These are phyloP conservation scores for Mycena galopus DNA, from an alignment of 768 basidiomycete species.

Conservation along the genomic window DNA sequence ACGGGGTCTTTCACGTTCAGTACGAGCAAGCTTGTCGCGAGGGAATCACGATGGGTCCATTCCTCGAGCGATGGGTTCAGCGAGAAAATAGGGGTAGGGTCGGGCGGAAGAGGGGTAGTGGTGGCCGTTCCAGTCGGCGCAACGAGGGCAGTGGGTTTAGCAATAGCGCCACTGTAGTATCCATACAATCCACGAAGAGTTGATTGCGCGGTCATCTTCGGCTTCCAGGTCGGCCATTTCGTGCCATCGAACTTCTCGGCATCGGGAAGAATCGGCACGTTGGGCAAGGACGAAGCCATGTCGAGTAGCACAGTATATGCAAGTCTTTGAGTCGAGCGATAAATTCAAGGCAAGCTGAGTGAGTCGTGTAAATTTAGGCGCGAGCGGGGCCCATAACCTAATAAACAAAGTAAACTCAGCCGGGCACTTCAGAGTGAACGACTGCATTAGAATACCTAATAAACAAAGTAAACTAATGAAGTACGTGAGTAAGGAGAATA, in stretches of 20 bases:
- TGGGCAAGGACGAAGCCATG: no score
- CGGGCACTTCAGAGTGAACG: no score
- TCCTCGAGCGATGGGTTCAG: slow-evolving; percentile 34
- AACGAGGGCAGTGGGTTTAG: background rate
- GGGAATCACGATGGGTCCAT: slow-evolving; percentile 39
- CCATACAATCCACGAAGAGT: slow-evolving; percentile 13
- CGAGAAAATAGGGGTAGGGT: slow-evolving; percentile 31
- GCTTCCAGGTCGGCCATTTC: background rate
- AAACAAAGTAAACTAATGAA: no score
- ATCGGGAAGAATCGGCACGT: slow-evolving; percentile 15
- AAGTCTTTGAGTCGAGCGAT: no score
- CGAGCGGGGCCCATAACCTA: no score
- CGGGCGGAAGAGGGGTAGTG: background rate
- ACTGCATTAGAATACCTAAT: no score
- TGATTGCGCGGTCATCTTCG: background rate
- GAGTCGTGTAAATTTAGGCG: no score
- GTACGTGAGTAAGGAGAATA: no score
- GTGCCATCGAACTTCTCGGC: slow-evolving; percentile 9
- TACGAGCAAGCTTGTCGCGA: slow-evolving; percentile 31
- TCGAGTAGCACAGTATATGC: no score
- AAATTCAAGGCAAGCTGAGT: no score
- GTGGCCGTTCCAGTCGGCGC: background rate
- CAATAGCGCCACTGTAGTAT: background rate
- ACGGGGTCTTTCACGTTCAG: slow-evolving; percentile 40
- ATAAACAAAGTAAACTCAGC: no score